A percentile compares a stretch with the other conserved stretches of the same genome.
Conservation (phyloP, 371 early-diverging fungal species). For the Actinomortierella wolfii region DNA sequence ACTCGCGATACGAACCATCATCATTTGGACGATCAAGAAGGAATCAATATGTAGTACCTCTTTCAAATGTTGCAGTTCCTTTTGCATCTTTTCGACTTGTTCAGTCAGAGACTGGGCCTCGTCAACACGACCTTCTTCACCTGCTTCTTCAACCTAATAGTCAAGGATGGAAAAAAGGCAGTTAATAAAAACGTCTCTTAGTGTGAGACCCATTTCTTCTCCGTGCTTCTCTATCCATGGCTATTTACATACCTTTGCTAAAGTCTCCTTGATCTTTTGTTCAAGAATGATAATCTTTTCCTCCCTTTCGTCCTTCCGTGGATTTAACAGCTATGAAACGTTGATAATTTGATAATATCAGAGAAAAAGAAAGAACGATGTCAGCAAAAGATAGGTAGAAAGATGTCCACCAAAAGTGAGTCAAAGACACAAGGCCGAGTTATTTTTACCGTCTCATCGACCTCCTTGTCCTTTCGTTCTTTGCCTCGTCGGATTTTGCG, state of each 20-base stretch:
- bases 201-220: background rate
- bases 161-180: background rate
- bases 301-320: constrained; percentile 78
- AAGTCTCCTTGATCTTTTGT: constrained; percentile 76
- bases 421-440: constrained; percentile 7
- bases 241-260: constrained; percentile 56
- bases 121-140: constrained; percentile 79
- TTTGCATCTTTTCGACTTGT: constrained; percentile 69
- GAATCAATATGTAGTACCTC: constrained; percentile 49
- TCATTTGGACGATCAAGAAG: no score
- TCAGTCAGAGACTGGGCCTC: constrained; percentile 73
- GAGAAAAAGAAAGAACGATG: background rate
- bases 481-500: constrained; percentile 77
- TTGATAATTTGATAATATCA: no score
- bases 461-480: constrained; percentile 73
- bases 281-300: constrained; percentile 85
- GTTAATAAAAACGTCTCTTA: background rate
- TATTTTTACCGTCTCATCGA: constrained; percentile 67
- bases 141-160: constrained; percentile 66
- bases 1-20: constrained; percentile 8
- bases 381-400: constrained; percentile 13
- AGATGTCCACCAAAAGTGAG: background rate
- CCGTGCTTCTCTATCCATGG: background rate
- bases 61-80: constrained; percentile 65
- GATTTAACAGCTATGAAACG: constrained; percentile 58